Conservation (phyloP, 2,329 filamentous ascomycete genomes). For the Aspergillus sp. region DNA sequence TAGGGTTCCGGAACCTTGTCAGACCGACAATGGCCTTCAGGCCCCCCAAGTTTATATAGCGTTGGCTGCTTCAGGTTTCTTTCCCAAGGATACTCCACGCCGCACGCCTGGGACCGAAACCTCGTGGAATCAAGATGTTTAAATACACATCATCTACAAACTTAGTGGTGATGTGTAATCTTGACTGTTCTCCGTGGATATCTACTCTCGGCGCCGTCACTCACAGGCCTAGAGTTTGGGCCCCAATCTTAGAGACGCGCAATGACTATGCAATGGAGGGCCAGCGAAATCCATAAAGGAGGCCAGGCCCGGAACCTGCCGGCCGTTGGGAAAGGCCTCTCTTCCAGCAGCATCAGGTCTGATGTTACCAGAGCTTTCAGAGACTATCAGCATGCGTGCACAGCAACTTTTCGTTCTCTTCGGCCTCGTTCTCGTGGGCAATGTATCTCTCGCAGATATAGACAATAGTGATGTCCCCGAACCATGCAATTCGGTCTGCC, state of each 20-base stretch:
- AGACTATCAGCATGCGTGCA: constrained; percentile 9
- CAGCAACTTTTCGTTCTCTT: constrained; percentile 24
- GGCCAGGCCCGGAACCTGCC: background rate
- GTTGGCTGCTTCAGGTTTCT: background rate
- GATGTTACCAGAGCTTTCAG: background rate
- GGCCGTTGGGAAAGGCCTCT: background rate
- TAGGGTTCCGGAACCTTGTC: no score
- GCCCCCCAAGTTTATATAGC: background rate
- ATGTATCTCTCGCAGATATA: constrained; percentile 24
- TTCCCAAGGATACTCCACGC: background rate
- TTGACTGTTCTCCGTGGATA: background rate
- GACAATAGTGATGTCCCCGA: constrained; percentile 30
- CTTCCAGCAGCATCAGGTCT: background rate
- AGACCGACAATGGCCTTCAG: background rate
- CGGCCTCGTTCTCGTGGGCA: constrained; percentile 25
- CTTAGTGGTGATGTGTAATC: background rate
- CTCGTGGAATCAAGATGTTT: background rate
- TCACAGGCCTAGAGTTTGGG: background rate
- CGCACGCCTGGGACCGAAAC: background rate
- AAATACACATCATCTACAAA: background rate
- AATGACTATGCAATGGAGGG: background rate
- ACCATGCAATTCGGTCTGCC: constrained; percentile 28
- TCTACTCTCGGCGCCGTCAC: constrained; percentile 4
- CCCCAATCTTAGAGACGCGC: background rate
- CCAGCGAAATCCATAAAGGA: background rate